phyloP scores from a whole-genome alignment of 164 flowering plant species.

The Aristolochia contorta region DNA sequence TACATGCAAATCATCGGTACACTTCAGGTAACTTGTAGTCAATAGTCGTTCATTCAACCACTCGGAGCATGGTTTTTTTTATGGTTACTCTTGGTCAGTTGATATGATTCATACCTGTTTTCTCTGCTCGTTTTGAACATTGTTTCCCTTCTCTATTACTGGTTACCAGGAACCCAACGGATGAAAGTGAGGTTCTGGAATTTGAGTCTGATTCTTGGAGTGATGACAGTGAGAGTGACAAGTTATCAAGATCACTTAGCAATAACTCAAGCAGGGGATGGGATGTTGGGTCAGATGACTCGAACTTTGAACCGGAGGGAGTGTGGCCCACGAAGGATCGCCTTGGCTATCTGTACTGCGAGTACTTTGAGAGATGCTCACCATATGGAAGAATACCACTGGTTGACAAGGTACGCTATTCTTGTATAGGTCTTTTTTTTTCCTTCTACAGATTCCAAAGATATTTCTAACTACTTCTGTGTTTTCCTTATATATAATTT shows the following conservation, averaged over 20 bases:
- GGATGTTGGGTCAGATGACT: slow-evolving; percentile 41
- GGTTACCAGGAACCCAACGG: slow-evolving; percentile 16
- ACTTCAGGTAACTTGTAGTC: slow-evolving; percentile 14
- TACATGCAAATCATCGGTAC: slow-evolving; percentile 10
- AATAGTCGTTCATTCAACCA: too few species aligned
- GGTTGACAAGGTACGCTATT: slow-evolving; percentile 33
- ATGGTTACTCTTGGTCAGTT: too few species aligned
- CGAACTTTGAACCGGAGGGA: slow-evolving; percentile 23
- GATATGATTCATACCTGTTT: neutral
- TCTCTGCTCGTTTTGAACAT: too few species aligned
- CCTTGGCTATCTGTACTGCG: slow-evolving; percentile 40
- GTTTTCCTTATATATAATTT: neutral
- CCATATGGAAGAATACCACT: slow-evolving; percentile 48
- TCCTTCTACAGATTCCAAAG: neutral
- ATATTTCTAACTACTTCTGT: neutral
- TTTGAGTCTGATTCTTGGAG: slow-evolving; percentile 43
- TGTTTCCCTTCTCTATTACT: too few species aligned
- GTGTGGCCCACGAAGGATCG: slow-evolving; percentile 19
- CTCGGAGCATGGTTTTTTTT: neutral
- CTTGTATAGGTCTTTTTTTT: neutral
- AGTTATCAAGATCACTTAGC: slow-evolving; percentile 37
- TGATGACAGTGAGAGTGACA: slow-evolving; percentile 42
- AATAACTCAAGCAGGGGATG: slow-evolving; percentile 37
- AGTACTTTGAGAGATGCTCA: slow-evolving; percentile 33
- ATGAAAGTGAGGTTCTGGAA: slow-evolving; percentile 21